Base-by-base conservation (phyloP, 805 yeast genomes). In the Peterozyma toletana region DNA sequence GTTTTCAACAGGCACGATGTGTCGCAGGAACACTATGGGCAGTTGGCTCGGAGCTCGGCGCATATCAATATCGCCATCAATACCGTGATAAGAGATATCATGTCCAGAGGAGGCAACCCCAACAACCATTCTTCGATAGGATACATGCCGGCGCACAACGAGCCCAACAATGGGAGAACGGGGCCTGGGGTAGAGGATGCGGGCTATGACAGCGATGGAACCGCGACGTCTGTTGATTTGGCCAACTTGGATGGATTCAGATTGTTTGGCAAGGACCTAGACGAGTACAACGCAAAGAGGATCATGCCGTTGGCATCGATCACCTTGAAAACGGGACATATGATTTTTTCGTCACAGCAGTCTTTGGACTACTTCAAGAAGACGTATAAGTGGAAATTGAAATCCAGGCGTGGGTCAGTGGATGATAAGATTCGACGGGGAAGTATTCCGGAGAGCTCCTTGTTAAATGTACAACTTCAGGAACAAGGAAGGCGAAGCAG, bases 271-370 rank as follows among this genome's bases (percentile, higher is more conserved):
- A 37, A 37, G 35, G 13, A 10, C 14, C 13, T 44, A 9, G 34
- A 40, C 33, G 36, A 37, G 29, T 59, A 33, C 34, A 45, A 45
- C 17, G 27, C 45, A 17, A 45, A 42, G 35, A 41, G 50, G 29
- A 38, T 9, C 7, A 39, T 49, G 44, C 48, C 50, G 3, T 9
- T 45, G 11, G 41, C 43, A 29, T 36, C 47, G 3, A 40, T 44
- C 37, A 33, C 47, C 9, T 48, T 49, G 35, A 41, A 41, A n/a
- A n/a, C 44, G 11, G 52, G 52, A 2, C 41, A 30, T n/a, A 38
- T 45, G 21, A 34, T 49, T 10, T 49, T 49, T 36, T 47, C 52
- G 3, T 47, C 52, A 0, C 35, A 38, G 33, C 40, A 38, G 16
- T 40, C 50, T 5, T 30, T 49, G 15, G 46, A 40, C 18, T 33